These are phyloP conservation scores for Theobroma grandiflorum DNA, from an alignment of 441 rosid species.

Conservation along the genomic window DNA sequence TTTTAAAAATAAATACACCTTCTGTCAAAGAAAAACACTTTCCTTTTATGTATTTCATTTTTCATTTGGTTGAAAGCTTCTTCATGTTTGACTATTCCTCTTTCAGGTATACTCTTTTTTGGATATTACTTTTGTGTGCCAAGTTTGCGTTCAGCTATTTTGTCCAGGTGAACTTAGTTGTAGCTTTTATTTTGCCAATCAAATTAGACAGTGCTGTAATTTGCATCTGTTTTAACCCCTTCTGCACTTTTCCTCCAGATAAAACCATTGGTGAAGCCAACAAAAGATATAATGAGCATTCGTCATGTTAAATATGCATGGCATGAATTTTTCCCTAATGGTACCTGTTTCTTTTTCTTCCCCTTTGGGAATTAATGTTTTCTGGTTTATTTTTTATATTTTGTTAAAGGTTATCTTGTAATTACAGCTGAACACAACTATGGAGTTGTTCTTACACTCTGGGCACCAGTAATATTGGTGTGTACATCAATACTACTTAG, in stretches of 20 bases:
- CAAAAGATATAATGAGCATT: constrained; percentile 84
- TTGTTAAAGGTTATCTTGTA: constrained; percentile 32
- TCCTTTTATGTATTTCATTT: constrained; percentile 19
- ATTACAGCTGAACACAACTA: constrained; percentile 70
- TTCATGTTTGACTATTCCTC: constrained; percentile 21
- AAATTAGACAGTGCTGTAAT: not conserved
- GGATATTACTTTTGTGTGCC: constrained; percentile 78
- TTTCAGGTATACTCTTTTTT: constrained; percentile 90
- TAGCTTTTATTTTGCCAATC: constrained; percentile 19
- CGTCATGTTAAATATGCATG: constrained; percentile 71
- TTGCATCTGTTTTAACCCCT: constrained; percentile 24
- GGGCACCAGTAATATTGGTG: constrained; percentile 89
- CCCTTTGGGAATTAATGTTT: not conserved
- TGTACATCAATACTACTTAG: constrained; percentile 24
- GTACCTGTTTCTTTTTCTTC: constrained; percentile 45
- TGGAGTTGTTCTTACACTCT: constrained; percentile 83
- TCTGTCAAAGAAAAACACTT: constrained; percentile 18
- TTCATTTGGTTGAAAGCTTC: constrained; percentile 22
- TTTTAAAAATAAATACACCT: constrained; percentile 27
- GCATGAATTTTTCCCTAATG: constrained; percentile 93
- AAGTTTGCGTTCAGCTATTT: constrained; percentile 85
- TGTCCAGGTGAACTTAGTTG: constrained; percentile 68
- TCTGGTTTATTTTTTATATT: not conserved
- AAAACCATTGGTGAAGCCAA: constrained; percentile 91
- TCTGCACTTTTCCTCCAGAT: constrained; percentile 51